Evolutionary conservation across 148 eudicot species (phyloP).

Genomic region (Rhododendron mucronatum): DNA sequence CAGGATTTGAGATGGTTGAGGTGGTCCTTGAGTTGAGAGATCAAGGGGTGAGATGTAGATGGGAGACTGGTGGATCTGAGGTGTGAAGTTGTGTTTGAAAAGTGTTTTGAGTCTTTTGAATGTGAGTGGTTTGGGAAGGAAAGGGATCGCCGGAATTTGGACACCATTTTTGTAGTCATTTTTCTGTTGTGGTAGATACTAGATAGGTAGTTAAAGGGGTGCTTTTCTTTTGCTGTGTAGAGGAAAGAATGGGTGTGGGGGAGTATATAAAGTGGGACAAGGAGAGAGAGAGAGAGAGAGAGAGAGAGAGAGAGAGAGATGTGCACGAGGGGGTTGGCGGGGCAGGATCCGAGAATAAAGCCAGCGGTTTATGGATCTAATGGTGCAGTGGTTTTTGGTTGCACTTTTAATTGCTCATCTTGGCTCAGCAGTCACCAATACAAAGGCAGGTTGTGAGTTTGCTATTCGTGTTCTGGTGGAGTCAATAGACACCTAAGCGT

Average conservation of each 20-base stretch:
- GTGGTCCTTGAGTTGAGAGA: conserved; percentile 54
- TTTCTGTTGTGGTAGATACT: not conserved
- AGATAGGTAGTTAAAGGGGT: not conserved
- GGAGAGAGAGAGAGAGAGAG: not conserved
- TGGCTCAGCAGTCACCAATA: not conserved
- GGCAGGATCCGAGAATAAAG: not conserved
- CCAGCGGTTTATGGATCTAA: not conserved
- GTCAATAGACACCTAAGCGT: no score
- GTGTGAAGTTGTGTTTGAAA: conserved; percentile 23
- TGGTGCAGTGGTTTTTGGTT: not conserved
- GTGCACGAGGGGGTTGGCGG: not conserved
- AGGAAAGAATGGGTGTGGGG: not conserved
- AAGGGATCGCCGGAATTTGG: conserved; percentile 62
- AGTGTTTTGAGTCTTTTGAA: conserved; percentile 16
- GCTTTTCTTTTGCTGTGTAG: not conserved
- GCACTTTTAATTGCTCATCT: no score
- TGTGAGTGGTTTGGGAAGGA: conserved; percentile 61
- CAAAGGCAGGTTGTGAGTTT: not conserved
- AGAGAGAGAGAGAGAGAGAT: not conserved
- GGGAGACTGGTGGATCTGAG: conserved; percentile 79
- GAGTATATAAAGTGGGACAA: not conserved
- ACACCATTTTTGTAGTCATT: conserved; percentile 39
- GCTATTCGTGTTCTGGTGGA: no score
- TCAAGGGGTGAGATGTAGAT: conserved; percentile 54
- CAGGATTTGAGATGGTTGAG: conserved; percentile 43